A percentile compares a stretch with the other conserved stretches of the same genome.
phyloP scores from a whole-genome alignment of 2,329 filamentous ascomycete species.

The Penicillium corylophilum region DNA sequence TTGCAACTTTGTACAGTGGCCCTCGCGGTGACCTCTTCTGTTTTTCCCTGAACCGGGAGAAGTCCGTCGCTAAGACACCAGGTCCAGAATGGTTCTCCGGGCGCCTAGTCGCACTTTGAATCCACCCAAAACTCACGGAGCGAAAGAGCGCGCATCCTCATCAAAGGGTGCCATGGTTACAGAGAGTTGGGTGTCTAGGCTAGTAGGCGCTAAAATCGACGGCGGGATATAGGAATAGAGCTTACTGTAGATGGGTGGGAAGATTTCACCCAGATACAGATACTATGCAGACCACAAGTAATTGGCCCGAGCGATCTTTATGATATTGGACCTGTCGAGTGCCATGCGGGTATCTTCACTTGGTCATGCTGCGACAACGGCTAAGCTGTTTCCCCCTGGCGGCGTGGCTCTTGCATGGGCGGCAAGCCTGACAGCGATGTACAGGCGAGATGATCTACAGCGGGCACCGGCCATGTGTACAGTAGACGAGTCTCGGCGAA shows the following conservation, averaged over 20 bases:
- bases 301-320: background rate
- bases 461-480: constrained; percentile 14
- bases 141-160: constrained; percentile 21
- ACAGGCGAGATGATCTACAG: constrained; percentile 10
- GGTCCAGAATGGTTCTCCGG: background rate
- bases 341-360: background rate
- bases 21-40: background rate
- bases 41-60: background rate
- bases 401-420: constrained; percentile 19
- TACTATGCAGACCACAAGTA: constrained; percentile 21
- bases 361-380: background rate
- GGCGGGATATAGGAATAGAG: constrained; percentile 12
- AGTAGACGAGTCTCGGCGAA: constrained; percentile 4
- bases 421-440: constrained; percentile 7
- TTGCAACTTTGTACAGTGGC: constrained; percentile 6
- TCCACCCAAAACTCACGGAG: constrained; percentile 10
- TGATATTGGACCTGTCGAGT: background rate
- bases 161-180: constrained; percentile 27
- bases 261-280: constrained; percentile 5
- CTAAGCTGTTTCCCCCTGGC: background rate
- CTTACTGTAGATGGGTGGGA: constrained; percentile 18
- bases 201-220: constrained; percentile 23
- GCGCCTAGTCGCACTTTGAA: background rate
- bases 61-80: background rate
- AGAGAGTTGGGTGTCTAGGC: constrained; percentile 5